These are phyloP conservation scores for Entonaema liquescens DNA, from an alignment of 495 filamentous ascomycete genomes.

Conservation along the genomic window DNA sequence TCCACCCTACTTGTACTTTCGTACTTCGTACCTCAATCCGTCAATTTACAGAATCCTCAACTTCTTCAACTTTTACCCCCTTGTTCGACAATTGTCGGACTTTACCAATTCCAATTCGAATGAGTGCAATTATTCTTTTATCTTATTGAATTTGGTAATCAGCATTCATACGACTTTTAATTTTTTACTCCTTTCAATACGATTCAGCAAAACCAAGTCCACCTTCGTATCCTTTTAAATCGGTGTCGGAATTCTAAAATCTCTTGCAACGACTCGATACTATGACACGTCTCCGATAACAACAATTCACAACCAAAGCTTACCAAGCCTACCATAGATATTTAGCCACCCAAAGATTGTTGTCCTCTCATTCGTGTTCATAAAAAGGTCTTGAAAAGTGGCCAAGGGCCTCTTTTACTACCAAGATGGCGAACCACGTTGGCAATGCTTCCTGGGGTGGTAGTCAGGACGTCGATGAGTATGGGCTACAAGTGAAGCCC, in stretches of 20 bases:
- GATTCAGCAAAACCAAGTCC: background rate
- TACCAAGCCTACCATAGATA: background rate
- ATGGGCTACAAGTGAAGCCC: conserved; percentile 56
- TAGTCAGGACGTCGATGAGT: conserved; percentile 63
- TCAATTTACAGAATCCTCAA: conserved; percentile 16
- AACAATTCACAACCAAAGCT: background rate
- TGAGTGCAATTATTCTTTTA: background rate
- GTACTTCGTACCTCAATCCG: conserved; percentile 24
- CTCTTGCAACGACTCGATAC: conserved; percentile 13
- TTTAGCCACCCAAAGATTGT: background rate
- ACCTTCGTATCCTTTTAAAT: background rate
- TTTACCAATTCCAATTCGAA: conserved; percentile 2
- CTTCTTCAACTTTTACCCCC: conserved; percentile 7
- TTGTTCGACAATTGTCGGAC: conserved; percentile 12
- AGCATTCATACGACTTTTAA: background rate
- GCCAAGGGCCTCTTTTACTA: conserved; percentile 12
- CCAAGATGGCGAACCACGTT: conserved; percentile 33
- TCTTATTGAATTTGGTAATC: background rate
- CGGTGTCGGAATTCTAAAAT: conserved; percentile 17
- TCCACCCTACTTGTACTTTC: conserved; percentile 27
- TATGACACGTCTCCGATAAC: conserved; percentile 26
- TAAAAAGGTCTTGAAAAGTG: conserved; percentile 1
- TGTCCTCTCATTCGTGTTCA: conserved; percentile 6
- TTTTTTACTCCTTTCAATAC: background rate
- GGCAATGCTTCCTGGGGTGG: conserved; percentile 36